phyloP scores from a whole-genome alignment of 2,329 filamentous ascomycete genomes.

The Hypoxylon sp. region DNA sequence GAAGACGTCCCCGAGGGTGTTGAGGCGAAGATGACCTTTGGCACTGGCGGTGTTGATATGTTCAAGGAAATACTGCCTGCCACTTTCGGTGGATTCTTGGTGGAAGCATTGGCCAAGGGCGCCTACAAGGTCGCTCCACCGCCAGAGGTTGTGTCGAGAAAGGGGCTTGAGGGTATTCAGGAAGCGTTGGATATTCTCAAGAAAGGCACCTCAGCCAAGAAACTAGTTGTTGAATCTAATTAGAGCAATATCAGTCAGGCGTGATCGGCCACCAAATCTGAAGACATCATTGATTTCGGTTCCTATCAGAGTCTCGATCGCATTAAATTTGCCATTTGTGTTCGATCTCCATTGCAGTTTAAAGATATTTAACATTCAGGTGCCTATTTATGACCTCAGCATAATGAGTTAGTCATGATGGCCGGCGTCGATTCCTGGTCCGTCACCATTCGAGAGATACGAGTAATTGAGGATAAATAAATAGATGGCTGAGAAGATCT shows the following conservation, averaged over 20 bases:
- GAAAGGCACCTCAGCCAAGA: conserved; percentile 38
- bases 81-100: conserved; percentile 33
- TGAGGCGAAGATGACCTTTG: conserved; percentile 28
- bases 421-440: too few relatives aligned
- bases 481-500: too few relatives aligned
- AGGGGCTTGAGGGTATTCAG: conserved; percentile 34
- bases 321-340: too few relatives aligned
- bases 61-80: conserved; percentile 21
- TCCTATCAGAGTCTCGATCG: too few relatives aligned
- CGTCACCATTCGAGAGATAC: too few relatives aligned
- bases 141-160: conserved; percentile 21
- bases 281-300: background rate
- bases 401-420: too few relatives aligned
- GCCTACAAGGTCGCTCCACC: conserved; percentile 27
- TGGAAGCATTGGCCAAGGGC: conserved; percentile 29
- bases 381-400: too few relatives aligned
- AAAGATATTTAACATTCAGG: too few relatives aligned
- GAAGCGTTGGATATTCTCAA: conserved; percentile 38
- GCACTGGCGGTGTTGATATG: conserved; percentile 8
- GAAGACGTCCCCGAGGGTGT: conserved; percentile 25
- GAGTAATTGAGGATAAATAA: too few relatives aligned
- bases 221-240: conserved; percentile 29
- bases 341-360: too few relatives aligned
- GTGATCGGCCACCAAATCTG: background rate
- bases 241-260: background rate